Conservation (phyloP, 192 early-diverging fungal species). For the Dispira simplex region DNA sequence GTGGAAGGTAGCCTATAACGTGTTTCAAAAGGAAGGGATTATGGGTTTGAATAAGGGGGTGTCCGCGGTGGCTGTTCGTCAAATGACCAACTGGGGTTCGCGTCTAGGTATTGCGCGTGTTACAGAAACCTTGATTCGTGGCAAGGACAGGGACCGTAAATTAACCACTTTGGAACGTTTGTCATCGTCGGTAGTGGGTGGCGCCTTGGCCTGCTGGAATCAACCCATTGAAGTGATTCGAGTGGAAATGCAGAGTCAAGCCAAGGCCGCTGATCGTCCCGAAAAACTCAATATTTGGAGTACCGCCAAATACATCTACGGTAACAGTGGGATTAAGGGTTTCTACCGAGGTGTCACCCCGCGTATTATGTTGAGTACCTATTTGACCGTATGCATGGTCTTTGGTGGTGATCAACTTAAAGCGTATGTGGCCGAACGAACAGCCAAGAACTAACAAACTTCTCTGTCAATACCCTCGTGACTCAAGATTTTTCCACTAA, state of each 20-base stretch:
- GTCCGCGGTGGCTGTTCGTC: constrained; percentile 91
- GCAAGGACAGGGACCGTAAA: constrained; percentile 49
- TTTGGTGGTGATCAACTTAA: constrained; percentile 35
- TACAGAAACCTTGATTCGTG: constrained; percentile 34
- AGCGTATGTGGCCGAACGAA: constrained; percentile 27
- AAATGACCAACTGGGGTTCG: constrained; percentile 99
- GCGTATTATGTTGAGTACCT: constrained; percentile 59
- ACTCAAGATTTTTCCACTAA: not conserved
- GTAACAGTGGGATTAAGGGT: constrained; percentile 76
- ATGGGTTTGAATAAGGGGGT: constrained; percentile 97
- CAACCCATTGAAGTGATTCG: constrained; percentile 99
- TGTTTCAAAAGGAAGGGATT: constrained; percentile 87
- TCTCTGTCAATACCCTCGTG: not conserved
- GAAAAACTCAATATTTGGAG: constrained; percentile 79
- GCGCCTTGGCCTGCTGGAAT: constrained; percentile 93
- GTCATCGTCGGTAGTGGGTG: constrained; percentile 63
- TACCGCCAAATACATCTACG: constrained; percentile 79
- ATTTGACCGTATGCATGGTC: constrained; percentile 92
- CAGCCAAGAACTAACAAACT: not conserved
- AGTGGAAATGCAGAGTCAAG: constrained; percentile 96
- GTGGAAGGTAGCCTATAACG: constrained; percentile 70
- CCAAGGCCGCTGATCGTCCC: constrained; percentile 74
- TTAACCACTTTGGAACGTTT: constrained; percentile 26
- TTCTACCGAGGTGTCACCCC: constrained; percentile 85
- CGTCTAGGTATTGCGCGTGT: constrained; percentile 74